Evolutionary conservation across 2,329 filamentous ascomycete genomes (phyloP).

Genomic region (Aspergillus fumigatus): DNA sequence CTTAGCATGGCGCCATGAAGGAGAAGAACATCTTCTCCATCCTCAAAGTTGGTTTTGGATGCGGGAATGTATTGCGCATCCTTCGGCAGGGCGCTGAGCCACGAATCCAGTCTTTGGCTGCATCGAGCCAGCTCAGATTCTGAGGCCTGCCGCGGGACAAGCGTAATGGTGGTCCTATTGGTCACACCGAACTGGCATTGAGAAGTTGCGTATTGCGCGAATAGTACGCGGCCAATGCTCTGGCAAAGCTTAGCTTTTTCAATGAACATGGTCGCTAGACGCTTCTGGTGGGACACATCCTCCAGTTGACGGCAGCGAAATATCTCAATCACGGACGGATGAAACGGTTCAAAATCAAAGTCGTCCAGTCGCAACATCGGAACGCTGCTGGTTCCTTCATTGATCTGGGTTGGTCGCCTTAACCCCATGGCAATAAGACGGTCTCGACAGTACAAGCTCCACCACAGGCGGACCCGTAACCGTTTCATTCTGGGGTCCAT

Average conservation of each 20-base stretch:
- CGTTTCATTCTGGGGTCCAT: conserved; percentile 37
- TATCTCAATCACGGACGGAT: conserved; percentile 62
- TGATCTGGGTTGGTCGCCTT: conserved; percentile 81
- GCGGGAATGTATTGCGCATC: conserved; percentile 66
- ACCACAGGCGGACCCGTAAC: conserved; percentile 87
- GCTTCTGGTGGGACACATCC: conserved; percentile 65
- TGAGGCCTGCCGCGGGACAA: conserved; percentile 76
- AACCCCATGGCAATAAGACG: conserved; percentile 83
- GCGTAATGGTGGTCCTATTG: conserved; percentile 70
- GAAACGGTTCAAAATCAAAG: conserved; percentile 67
- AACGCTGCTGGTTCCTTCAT: conserved; percentile 86
- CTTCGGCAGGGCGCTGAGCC: conserved; percentile 65
- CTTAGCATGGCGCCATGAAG: conserved; percentile 78
- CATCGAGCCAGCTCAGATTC: conserved; percentile 71
- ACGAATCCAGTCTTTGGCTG: conserved; percentile 69
- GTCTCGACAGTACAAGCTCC: conserved; percentile 90
- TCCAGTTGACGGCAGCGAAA: conserved; percentile 64
- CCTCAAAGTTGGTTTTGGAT: conserved; percentile 53
- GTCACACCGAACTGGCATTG: conserved; percentile 67
- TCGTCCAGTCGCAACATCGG: conserved; percentile 76
- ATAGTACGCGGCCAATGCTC: conserved; percentile 78
- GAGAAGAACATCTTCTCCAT: conserved; percentile 45
- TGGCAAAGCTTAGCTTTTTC: conserved; percentile 82
- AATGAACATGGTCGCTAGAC: conserved; percentile 79
- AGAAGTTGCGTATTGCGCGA: conserved; percentile 81